A percentile compares a stretch with the other conserved stretches of the same genome.
Evolutionary conservation across 169 alveolate genomes (phyloP).

Genomic region (Eimeria sp.): DNA sequence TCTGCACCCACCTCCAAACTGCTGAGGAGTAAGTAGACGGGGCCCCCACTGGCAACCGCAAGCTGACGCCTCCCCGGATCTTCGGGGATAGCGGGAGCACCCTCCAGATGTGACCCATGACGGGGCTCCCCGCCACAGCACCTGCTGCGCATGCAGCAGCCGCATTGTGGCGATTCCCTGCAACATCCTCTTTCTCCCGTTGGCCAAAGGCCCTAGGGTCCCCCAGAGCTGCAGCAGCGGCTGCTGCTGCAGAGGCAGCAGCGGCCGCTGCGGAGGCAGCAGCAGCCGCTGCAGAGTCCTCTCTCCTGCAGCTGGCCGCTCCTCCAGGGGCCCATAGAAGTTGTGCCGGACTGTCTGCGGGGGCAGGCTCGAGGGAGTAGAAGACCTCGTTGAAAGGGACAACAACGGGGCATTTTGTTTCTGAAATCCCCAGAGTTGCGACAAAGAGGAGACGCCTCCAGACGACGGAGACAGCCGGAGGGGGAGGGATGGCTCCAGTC

Average conservation of each 20-base stretch:
- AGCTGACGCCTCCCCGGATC: conserved; percentile 55
- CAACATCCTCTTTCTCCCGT: neutral
- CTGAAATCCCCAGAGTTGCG: conserved; percentile 9
- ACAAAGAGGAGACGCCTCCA: conserved; percentile 37
- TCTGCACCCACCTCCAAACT: conserved; percentile 45
- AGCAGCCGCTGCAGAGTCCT: conserved; percentile 6
- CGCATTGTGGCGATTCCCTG: neutral
- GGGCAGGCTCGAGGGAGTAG: conserved; percentile 61
- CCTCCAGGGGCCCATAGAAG: conserved; percentile 4
- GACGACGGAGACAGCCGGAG: neutral
- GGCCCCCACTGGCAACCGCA: conserved; percentile 66
- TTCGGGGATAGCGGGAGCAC: neutral
- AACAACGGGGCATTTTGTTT: neutral
- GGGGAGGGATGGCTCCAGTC: neutral
- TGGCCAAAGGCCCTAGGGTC: neutral
- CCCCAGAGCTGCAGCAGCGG: neutral
- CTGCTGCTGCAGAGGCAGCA: neutral
- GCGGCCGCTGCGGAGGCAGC: no score
- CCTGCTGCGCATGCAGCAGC: neutral
- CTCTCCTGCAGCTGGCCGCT: neutral
- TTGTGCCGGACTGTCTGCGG: conserved; percentile 14
- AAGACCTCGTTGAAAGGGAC: conserved; percentile 44
- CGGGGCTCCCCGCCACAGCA: neutral
- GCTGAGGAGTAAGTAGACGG: conserved; percentile 36
- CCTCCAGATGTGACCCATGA: neutral